These are phyloP conservation scores for Cornus kousa DNA, from an alignment of 148 eudicot species.

Conservation along the genomic window DNA sequence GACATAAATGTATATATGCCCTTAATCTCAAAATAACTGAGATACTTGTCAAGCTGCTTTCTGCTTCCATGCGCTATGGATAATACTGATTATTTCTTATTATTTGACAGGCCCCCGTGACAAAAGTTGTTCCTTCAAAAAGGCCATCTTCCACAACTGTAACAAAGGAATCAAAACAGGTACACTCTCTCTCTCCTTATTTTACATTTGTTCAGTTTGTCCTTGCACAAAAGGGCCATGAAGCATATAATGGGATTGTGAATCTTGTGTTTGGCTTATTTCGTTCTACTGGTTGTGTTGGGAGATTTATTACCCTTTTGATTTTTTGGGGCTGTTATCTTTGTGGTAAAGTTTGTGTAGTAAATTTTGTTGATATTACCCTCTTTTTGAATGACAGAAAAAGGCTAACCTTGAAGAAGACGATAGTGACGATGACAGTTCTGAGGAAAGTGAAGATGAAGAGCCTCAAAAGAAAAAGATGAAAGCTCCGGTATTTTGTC, in stretches of 20 bases:
- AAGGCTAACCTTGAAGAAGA: slow-evolving; percentile 15
- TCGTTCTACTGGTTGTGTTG: no score
- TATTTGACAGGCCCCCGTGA: background rate
- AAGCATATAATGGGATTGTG: background rate
- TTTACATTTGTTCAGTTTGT: no score
- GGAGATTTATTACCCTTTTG: background rate
- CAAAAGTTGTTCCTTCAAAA: slow-evolving; percentile 7
- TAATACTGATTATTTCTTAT: background rate
- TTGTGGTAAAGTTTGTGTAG: background rate
- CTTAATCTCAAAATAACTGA: no score
- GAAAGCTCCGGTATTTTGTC: slow-evolving; percentile 17
- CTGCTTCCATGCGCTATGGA: background rate
- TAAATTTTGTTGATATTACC: background rate
- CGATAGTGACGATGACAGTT: slow-evolving; percentile 33
- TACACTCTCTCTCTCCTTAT: background rate
- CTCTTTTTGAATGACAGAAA: background rate
- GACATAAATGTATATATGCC: no score
- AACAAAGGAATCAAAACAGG: slow-evolving; percentile 2
- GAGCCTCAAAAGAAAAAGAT: slow-evolving; percentile 30
- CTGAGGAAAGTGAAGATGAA: slow-evolving; percentile 44
- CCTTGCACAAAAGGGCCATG: background rate
- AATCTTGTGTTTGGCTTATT: background rate
- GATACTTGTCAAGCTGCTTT: background rate
- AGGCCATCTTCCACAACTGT: background rate
- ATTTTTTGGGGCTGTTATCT: background rate